Conservation (phyloP, 2,329 filamentous ascomycete genomes). For the Fusarium coicis region DNA sequence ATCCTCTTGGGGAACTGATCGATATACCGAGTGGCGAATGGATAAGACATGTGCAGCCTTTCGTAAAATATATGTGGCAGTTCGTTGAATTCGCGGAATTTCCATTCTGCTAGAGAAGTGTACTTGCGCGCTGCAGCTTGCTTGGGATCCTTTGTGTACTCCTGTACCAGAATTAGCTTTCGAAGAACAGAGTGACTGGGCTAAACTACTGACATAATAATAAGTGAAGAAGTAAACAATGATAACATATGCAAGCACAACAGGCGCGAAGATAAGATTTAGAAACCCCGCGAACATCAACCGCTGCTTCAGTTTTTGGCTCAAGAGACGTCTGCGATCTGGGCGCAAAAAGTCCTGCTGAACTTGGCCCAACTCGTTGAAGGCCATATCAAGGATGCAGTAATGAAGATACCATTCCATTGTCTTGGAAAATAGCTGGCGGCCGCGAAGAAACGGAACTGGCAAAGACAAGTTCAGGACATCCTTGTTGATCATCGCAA, state of each 20-base stretch:
- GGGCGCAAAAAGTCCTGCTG: conserved; percentile 87
- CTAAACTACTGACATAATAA: conserved; percentile 74
- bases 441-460: conserved; percentile 81
- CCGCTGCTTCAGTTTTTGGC: conserved; percentile 78
- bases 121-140: conserved; percentile 86
- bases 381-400: conserved; percentile 92
- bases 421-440: conserved; percentile 87
- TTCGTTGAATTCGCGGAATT: conserved; percentile 98
- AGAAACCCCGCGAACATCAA: conserved; percentile 87
- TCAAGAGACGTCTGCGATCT: conserved; percentile 80
- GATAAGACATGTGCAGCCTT: conserved; percentile 92
- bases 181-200: too few relatives aligned
- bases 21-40: conserved; percentile 90
- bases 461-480: conserved; percentile 87
- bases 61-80: conserved; percentile 91
- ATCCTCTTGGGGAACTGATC: conserved; percentile 98
- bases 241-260: conserved; percentile 86
- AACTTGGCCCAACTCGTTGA: conserved; percentile 89
- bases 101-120: conserved; percentile 95
- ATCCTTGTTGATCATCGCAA: conserved; percentile 97
- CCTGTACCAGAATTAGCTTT: conserved; percentile 58
- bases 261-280: conserved; percentile 87
- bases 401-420: conserved; percentile 93
- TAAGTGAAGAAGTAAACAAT: conserved; percentile 95
- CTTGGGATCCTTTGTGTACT: conserved; percentile 94